Evolutionary conservation across 192 early-diverging fungal species (phyloP).

Genomic region (Coemansia guatemalensis): DNA sequence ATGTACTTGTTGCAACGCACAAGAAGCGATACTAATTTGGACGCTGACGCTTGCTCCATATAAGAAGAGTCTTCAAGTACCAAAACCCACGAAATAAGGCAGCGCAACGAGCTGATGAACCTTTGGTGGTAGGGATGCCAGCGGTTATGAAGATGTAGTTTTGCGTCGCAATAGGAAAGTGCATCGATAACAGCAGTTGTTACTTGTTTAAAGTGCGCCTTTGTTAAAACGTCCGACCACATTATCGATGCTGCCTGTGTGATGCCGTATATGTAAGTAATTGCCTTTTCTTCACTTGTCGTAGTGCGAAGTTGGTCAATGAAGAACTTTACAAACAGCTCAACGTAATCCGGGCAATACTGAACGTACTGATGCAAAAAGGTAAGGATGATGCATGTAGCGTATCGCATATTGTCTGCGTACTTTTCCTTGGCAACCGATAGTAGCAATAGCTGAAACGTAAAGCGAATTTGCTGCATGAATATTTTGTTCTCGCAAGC

Average conservation of each 20-base stretch:
- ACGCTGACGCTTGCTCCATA: constrained; percentile 2
- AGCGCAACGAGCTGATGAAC: constrained; percentile 46
- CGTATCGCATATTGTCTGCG: constrained; percentile 25
- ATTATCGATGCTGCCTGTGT: constrained; percentile 28
- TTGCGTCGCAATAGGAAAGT: constrained; percentile 27
- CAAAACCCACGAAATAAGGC: constrained; percentile 37
- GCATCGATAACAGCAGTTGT: constrained; percentile 11
- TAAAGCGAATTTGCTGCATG: constrained; percentile 13
- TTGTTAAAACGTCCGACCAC: constrained; percentile 15
- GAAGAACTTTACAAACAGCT: constrained; percentile 27
- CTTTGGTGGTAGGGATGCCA: constrained; percentile 48
- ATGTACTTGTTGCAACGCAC: constrained; percentile 34
- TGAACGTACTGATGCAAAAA: constrained; percentile 40
- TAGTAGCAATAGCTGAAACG: constrained; percentile 29
- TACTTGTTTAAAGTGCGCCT: constrained; percentile 11
- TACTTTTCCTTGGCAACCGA: constrained; percentile 28
- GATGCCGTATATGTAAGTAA: constrained; percentile 35
- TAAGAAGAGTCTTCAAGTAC: constrained; percentile 1
- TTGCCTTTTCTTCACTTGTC: constrained; percentile 13
- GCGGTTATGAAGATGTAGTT: constrained; percentile 18
- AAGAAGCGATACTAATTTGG: constrained; percentile 20
- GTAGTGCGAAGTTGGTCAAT: constrained; percentile 23
- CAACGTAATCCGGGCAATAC: constrained; percentile 28
- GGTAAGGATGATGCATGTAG: constrained; percentile 22
- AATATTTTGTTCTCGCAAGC: constrained; percentile 18